A percentile compares a stretch with the other conserved stretches of the same genome.
phyloP scores from a whole-genome alignment of 1,284 basidiomycete species.

The Cutaneotrichosporon dermatis region DNA sequence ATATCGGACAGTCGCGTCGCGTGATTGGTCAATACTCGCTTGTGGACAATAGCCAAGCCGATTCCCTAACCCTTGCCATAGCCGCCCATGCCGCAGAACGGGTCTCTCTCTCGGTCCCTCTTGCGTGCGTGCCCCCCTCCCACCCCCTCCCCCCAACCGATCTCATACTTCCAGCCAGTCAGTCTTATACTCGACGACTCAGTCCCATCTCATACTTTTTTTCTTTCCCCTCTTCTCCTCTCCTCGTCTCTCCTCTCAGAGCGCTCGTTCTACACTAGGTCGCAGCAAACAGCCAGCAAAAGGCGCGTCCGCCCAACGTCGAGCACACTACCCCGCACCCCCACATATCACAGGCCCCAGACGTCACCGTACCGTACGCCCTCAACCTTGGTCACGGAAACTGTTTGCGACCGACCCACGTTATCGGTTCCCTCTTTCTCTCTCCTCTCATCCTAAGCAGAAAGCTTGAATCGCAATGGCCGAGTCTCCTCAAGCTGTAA shows the following conservation, averaged over 20 bases:
- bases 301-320: not conserved
- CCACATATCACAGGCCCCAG: not conserved
- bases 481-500: slow-evolving; percentile 4
- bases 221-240: not conserved
- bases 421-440: not conserved
- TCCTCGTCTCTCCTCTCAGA: not conserved
- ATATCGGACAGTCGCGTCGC: no score
- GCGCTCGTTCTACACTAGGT: not conserved
- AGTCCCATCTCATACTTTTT: not conserved
- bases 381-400: not conserved
- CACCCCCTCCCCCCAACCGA: not conserved
- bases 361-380: not conserved
- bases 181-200: not conserved
- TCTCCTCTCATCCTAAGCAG: not conserved
- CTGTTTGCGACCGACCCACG: not conserved
- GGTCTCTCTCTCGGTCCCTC: no score
- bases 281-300: not conserved
- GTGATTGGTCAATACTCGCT: no score
- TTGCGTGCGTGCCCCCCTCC: no score
- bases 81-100: slow-evolving; percentile 1
- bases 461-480: slow-evolving; percentile 1
- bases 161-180: no score
- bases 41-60: no score
- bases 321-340: not conserved
- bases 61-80: not conserved